Base-by-base conservation (phyloP, 345 rosid genomes). In the Salix exigua region DNA sequence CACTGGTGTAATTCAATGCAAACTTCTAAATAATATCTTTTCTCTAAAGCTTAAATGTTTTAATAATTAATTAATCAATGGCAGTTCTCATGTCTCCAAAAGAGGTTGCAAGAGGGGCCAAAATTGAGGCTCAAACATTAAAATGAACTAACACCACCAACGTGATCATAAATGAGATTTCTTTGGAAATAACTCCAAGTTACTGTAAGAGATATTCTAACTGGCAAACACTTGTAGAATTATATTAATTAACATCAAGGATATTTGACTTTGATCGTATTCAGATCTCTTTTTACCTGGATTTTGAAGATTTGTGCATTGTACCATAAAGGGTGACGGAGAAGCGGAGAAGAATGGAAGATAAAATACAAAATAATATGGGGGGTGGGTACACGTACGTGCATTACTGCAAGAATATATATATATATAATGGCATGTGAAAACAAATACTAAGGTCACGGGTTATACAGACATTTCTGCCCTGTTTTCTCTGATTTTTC, bases 371-470 rank as follows among this genome's bases (percentile, higher is more conserved):
- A 38, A 21, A 67, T 12, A 67, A 38, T 58, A 10, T 38, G 48
- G 70, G 21, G 44, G 8, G 35, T 38, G 70, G 53, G 18, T 25
- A 11, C 11, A 23, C 26, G 28, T n/a, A 55, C 16, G 62, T 58
- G 62, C 28, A 58, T 58, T 25, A 21, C 61, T 21, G 61, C 13
- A 55, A 53, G 26, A 5, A 11, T 40, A 40, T 9, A 38, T 38
- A 38, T 8, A 38, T 38, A 42, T 11, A 23, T 14, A 12, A 68
- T 19, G 8, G 74, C 74, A 71, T 21, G 74, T 31, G 50, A 31
- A 72, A 72, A 53, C 74, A 71, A 68, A 51, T 2, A 23, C 13
- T 37, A 73, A 28, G 63, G 70, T 61, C 76, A 74, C 77, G 77
- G 69, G 70, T 62, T 46, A 46, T 40, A 12, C 68, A 72, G 33